phyloP scores from a whole-genome alignment of 1,284 basidiomycete genomes.

The Ganoderma sp. region DNA sequence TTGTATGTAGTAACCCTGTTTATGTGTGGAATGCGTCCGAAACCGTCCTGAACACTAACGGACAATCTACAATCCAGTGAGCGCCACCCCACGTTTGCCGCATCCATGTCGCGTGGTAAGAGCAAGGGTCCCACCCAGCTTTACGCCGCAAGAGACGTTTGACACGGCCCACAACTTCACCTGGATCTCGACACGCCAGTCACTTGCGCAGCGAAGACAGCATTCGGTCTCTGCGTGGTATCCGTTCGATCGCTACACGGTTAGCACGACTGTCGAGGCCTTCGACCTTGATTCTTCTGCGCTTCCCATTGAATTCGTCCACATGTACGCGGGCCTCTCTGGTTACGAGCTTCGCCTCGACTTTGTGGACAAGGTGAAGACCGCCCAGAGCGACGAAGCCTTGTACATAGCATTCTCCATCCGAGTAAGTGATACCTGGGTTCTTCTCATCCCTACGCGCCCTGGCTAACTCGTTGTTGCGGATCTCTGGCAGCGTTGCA shows the following conservation, averaged over 20 bases:
- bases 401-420: slow-evolving; percentile 13
- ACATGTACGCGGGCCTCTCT: slow-evolving; percentile 18
- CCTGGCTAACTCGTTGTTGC: not conserved
- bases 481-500: slow-evolving; percentile 5
- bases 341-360: slow-evolving; percentile 11
- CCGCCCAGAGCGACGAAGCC: slow-evolving; percentile 10
- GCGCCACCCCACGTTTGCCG: not conserved
- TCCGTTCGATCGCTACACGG: slow-evolving; percentile 18
- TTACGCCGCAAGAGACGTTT: slow-evolving; percentile 18
- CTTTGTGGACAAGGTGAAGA: slow-evolving; percentile 7
- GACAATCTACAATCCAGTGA: slow-evolving; percentile 5
- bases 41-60: not conserved
- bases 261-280: slow-evolving; percentile 13
- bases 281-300: slow-evolving; percentile 8
- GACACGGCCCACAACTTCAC: slow-evolving; percentile 19
- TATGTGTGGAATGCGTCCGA: slow-evolving; percentile 16
- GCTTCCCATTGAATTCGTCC: slow-evolving; percentile 8
- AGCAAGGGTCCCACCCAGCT: slow-evolving; percentile 1
- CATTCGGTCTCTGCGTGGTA: slow-evolving; percentile 21
- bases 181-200: slow-evolving; percentile 12
- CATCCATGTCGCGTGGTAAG: not conserved
- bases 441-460: not conserved
- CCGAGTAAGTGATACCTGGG: slow-evolving; percentile 6
- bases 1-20: slow-evolving; percentile 3
- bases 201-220: slow-evolving; percentile 14